Conservation (phyloP, 1,139 yeast species). For the Candida sanyaensis region DNA sequence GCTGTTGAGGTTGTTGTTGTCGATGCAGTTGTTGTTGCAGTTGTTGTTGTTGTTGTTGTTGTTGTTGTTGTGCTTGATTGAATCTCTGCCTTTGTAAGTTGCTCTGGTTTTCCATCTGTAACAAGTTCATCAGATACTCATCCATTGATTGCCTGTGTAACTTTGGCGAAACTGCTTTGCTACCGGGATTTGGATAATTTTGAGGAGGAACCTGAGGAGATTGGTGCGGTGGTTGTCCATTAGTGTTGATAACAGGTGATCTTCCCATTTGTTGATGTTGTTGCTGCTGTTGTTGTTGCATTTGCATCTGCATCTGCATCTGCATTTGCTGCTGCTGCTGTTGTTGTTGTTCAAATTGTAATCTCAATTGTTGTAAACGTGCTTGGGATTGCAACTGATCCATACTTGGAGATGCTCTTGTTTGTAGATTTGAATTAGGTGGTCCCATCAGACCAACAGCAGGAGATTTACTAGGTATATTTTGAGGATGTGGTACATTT, state of each 20-base stretch:
- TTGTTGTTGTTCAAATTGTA: constrained; percentile 17
- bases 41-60: constrained; percentile 6
- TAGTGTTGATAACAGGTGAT: constrained; percentile 6
- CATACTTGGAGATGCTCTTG: constrained; percentile 15
- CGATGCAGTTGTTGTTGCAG: not conserved
- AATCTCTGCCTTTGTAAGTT: constrained; percentile 27
- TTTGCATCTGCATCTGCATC: constrained; percentile 15
- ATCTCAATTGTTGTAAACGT: constrained; percentile 19
- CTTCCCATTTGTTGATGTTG: constrained; percentile 13
- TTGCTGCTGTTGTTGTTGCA: constrained; percentile 15
- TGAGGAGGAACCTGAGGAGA: constrained; percentile 6
- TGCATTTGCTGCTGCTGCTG: constrained; percentile 12
- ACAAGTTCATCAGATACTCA: constrained; percentile 27
- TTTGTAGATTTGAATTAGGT: constrained; percentile 6
- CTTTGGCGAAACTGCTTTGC: constrained; percentile 2
- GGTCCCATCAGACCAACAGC: constrained; percentile 9
- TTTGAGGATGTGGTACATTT: constrained; percentile 14
- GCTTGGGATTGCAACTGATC: constrained; percentile 15
- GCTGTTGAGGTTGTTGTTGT: too few species aligned
- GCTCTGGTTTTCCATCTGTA: constrained; percentile 30
- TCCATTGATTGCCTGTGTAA: constrained; percentile 20
- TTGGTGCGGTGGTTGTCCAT: constrained; percentile 7
- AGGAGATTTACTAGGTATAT: constrained; percentile 1
- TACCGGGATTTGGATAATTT: not conserved
- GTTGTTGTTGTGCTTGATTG: constrained; percentile 17